These are phyloP conservation scores for Lentinula detonsa DNA, from an alignment of 768 basidiomycete genomes.

Conservation along the genomic window DNA sequence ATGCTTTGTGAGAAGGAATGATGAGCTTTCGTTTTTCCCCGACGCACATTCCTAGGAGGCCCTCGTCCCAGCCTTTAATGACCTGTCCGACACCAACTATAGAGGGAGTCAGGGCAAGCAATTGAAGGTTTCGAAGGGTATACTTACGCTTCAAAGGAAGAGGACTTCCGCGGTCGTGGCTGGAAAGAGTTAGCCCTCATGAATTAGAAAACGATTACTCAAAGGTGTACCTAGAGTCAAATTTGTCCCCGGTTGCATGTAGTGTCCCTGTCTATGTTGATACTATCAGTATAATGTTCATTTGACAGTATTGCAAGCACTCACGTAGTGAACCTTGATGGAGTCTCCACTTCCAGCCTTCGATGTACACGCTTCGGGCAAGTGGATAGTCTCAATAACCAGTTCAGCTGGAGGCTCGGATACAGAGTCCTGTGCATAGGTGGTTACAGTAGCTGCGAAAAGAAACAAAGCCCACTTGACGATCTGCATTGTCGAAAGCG, in stretches of 20 bases:
- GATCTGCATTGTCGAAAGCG: constrained; percentile 39
- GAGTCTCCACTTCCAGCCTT: constrained; percentile 57
- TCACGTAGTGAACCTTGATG: constrained; percentile 75
- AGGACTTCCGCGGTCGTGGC: constrained; percentile 68
- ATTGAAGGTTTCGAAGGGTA: not conserved
- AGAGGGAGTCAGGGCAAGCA: not conserved
- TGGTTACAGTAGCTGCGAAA: constrained; percentile 40
- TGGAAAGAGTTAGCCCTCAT: constrained; percentile 17
- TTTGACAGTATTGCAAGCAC: constrained; percentile 7
- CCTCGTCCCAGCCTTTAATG: constrained; percentile 82
- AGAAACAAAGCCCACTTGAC: constrained; percentile 41
- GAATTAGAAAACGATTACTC: not conserved
- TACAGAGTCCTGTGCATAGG: constrained; percentile 10
- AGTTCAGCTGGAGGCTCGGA: constrained; percentile 47
- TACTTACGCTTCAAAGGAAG: constrained; percentile 71
- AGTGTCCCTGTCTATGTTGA: constrained; percentile 70
- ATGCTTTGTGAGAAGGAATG: constrained; percentile 75
- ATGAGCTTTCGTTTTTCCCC: constrained; percentile 85
- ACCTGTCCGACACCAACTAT: constrained; percentile 77
- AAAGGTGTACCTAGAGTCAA: constrained; percentile 72
- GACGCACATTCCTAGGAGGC: constrained; percentile 79
- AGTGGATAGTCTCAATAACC: constrained; percentile 52
- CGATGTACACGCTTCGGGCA: constrained; percentile 49
- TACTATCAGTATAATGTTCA: not conserved
- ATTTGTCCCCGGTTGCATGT: constrained; percentile 70